A percentile compares a stretch with the other conserved stretches of the same genome.
Conservation (phyloP, 768 basidiomycete species). For the Pisolithus sp. region DNA sequence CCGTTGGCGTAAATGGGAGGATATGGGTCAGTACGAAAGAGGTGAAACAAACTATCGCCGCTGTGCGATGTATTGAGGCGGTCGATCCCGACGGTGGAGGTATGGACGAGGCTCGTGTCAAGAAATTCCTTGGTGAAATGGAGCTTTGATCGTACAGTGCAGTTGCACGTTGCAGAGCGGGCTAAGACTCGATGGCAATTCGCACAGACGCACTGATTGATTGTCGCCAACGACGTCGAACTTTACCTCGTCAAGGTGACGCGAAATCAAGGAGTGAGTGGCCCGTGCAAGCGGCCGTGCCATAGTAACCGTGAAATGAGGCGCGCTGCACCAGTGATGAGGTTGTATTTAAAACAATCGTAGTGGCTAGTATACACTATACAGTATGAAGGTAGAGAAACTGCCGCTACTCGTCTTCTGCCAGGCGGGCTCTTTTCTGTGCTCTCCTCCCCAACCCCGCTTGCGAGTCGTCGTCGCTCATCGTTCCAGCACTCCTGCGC, state of each 20-base stretch:
- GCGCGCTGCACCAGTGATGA: no score
- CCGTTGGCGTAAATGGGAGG: slow-evolving; percentile 87
- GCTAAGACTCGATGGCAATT: no score
- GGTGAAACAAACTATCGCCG: slow-evolving; percentile 64
- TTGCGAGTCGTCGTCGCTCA: slow-evolving; percentile 66
- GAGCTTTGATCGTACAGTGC: slow-evolving; percentile 27
- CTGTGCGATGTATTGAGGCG: slow-evolving; percentile 73
- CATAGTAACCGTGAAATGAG: no score
- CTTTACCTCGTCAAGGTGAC: no score
- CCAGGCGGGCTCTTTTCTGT: slow-evolving; percentile 62
- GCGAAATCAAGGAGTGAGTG: no score
- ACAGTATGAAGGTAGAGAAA: background rate
- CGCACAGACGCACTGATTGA: no score
- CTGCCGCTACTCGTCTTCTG: slow-evolving; percentile 52
- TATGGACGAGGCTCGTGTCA: slow-evolving; percentile 47
- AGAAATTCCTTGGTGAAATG: slow-evolving; percentile 44
- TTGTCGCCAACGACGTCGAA: no score
- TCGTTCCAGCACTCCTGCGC: slow-evolving; percentile 57
- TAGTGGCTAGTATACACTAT: background rate
- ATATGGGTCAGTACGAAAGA: slow-evolving; percentile 84
- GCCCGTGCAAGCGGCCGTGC: no score
- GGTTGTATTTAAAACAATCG: no score
- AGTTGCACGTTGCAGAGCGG: background rate
- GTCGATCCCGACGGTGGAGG: slow-evolving; percentile 71
- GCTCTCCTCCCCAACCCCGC: slow-evolving; percentile 47